A percentile compares a stretch with the other conserved stretches of the same genome.
Conservation (phyloP, 2,329 filamentous ascomycete species). For the Aspergillus sp. region DNA sequence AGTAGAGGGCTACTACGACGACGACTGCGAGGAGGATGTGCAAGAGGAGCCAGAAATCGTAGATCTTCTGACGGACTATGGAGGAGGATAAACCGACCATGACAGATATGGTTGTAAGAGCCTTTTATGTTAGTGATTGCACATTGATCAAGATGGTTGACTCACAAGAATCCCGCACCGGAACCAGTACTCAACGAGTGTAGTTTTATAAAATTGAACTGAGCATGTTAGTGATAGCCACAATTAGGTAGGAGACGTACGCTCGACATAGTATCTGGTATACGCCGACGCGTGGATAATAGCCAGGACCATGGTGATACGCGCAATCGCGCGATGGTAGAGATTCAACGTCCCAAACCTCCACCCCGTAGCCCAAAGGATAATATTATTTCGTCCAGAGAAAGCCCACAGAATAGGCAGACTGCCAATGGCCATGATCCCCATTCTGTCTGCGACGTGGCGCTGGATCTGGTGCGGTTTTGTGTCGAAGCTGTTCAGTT, state of each 20-base stretch:
- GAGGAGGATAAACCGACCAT: not conserved
- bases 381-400: constrained; percentile 62
- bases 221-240: too few species aligned
- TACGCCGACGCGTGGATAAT: not conserved
- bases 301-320: constrained; percentile 50
- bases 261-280: not conserved
- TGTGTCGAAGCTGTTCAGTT: too few species aligned
- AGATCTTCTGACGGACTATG: constrained; percentile 31
- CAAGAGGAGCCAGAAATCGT: constrained; percentile 42
- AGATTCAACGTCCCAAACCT: constrained; percentile 63
- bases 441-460: constrained; percentile 61
- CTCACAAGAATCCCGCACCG: constrained; percentile 25
- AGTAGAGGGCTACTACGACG: constrained; percentile 34
- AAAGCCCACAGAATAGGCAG: constrained; percentile 65
- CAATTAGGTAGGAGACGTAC: too few species aligned
- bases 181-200: not conserved
- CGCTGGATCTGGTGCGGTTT: constrained; percentile 35
- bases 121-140: not conserved
- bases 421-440: constrained; percentile 61
- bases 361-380: constrained; percentile 66
- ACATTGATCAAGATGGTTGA: not conserved
- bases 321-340: constrained; percentile 64
- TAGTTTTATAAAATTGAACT: too few species aligned
- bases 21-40: constrained; percentile 40
- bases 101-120: not conserved